These are phyloP conservation scores for Gracilariopsis chorda DNA, from an alignment of 23 red algal genomes.

Conservation along the genomic window DNA sequence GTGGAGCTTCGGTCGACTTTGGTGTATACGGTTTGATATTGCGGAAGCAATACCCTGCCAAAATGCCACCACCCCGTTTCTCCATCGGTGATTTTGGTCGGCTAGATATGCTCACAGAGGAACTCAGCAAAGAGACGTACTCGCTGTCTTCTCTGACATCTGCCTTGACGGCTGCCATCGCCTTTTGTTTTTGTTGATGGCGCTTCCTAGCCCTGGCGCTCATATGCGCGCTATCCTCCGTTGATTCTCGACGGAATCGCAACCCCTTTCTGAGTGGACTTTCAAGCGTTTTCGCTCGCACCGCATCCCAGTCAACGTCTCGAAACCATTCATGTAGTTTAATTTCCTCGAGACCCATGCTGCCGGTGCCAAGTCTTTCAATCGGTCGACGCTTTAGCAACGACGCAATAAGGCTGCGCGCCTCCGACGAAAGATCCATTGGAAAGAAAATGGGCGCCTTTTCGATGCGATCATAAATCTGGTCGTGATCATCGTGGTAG, in stretches of 20 bases:
- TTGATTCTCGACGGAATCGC: not conserved
- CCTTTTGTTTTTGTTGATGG: not conserved
- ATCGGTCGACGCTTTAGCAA: slow-evolving; percentile 61
- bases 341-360: slow-evolving; percentile 62
- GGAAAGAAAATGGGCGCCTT: slow-evolving; percentile 76
- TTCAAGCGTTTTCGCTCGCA: slow-evolving; percentile 2
- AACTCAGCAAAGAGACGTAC: not conserved
- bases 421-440: slow-evolving; percentile 43
- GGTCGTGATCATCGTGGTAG: slow-evolving; percentile 63
- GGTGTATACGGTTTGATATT: not conserved
- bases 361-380: slow-evolving; percentile 64
- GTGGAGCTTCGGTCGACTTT: not conserved
- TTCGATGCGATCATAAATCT: slow-evolving; percentile 84
- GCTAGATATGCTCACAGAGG: not conserved
- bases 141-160: not conserved
- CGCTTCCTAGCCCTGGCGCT: not conserved
- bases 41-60: slow-evolving; percentile 17
- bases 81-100: not conserved
- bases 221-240: not conserved
- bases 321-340: slow-evolving; percentile 76
- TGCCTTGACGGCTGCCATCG: not conserved
- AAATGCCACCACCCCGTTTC: not conserved
- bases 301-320: slow-evolving; percentile 57
- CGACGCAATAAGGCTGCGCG: slow-evolving; percentile 29
- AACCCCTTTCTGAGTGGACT: not conserved